Evolutionary conservation across 345 rosid genomes (phyloP).

Genomic region (Eucalyptus marginata): DNA sequence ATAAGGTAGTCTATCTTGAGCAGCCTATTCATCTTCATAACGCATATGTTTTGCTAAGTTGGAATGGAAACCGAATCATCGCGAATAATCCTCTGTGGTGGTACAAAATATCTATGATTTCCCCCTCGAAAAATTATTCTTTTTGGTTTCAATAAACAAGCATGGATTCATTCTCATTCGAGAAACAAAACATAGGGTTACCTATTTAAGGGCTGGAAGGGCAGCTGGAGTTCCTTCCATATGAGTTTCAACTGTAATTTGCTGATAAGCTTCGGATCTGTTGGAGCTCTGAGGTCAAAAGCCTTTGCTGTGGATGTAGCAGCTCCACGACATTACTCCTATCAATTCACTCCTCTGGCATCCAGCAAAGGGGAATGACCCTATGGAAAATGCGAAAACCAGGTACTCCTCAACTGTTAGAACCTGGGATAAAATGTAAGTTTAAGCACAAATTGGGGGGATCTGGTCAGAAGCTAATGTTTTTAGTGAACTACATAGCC

Average conservation of each 20-base stretch:
- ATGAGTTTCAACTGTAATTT: background rate
- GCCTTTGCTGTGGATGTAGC: fast-evolving
- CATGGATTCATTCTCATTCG: background rate
- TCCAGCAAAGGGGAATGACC: background rate
- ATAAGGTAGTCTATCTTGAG: background rate
- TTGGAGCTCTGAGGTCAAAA: background rate
- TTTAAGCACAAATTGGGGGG: background rate
- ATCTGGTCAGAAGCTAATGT: background rate
- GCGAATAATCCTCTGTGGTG: background rate
- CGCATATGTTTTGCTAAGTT: fast-evolving
- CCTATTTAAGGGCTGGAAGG: background rate
- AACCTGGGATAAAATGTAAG: background rate
- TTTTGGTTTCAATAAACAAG: background rate
- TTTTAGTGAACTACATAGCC: background rate
- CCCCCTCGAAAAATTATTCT: too few species aligned
- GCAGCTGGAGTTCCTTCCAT: background rate
- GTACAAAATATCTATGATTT: too few species aligned
- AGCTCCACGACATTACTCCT: background rate
- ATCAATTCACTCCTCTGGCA: background rate
- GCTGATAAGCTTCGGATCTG: background rate
- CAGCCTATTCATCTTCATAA: background rate
- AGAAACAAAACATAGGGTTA: background rate
- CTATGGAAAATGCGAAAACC: background rate
- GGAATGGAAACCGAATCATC: background rate
- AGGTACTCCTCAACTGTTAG: background rate